Evolutionary conservation across 805 yeast genomes (phyloP).

Genomic region (Maudiozyma pseudohumilis): DNA sequence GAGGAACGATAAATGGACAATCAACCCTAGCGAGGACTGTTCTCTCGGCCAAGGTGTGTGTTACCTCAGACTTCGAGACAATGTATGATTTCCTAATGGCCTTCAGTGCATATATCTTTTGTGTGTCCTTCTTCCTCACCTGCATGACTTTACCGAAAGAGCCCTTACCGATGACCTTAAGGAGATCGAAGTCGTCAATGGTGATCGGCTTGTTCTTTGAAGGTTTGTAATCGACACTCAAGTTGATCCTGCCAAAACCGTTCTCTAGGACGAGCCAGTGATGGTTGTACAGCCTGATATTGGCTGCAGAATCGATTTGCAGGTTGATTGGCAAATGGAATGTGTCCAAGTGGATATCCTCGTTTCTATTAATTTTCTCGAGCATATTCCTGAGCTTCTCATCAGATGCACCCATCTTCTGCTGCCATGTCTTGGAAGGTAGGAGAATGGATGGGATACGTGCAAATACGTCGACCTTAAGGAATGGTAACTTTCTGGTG

Average conservation of each 20-base stretch:
- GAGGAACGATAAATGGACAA: conserved; percentile 92
- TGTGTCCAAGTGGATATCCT: conserved; percentile 72
- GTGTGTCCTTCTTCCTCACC: conserved; percentile 90
- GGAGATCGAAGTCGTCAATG: conserved; percentile 84
- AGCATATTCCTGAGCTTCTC: conserved; percentile 22
- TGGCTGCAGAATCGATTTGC: conserved; percentile 38
- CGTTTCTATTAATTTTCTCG: conserved; percentile 32
- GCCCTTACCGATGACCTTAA: conserved; percentile 95
- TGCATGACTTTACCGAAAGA: conserved; percentile 99
- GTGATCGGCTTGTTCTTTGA: conserved; percentile 56
- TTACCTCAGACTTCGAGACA: conserved; percentile 87
- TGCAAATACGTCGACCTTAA: conserved; percentile 70
- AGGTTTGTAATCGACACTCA: conserved; percentile 64
- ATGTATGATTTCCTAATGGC: conserved; percentile 91
- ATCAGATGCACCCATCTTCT: conserved; percentile 18
- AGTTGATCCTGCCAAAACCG: conserved; percentile 43
- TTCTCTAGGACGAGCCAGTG: conserved; percentile 37
- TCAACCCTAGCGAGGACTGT: conserved; percentile 88
- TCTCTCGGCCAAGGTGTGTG: conserved; percentile 92
- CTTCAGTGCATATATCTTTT: conserved; percentile 87
- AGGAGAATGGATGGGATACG: conserved; percentile 60
- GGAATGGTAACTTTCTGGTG: conserved; percentile 45
- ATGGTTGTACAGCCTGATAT: conserved; percentile 57
- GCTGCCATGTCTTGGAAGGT: conserved; percentile 33
- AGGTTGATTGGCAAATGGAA: conserved; percentile 52